Evolutionary conservation across 2,329 filamentous ascomycete genomes (phyloP), one percentile per base, ranked within the genome.

Genomic region (Colletotrichum tamarilloi): DNA sequence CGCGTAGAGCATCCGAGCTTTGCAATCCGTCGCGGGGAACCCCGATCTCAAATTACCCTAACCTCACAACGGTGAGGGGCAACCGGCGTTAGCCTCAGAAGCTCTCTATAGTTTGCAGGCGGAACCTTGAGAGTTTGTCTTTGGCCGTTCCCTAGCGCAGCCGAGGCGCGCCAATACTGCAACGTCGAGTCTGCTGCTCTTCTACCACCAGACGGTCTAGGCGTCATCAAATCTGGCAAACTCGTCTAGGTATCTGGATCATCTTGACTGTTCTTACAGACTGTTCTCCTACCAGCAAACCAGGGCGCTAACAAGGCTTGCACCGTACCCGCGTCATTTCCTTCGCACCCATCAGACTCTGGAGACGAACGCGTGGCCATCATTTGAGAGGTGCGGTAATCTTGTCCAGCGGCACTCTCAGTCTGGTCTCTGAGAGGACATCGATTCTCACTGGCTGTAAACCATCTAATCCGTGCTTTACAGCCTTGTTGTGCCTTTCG

Each of bases 321-420:
- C 9, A 19, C 28, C 11, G 19, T 26, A n/a, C 5, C 6, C 26
- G 42, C 14, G 19, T 46, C 6, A 5, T 11, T 30, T 12, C 26
- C 24, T n/a, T 19, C 55, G 11, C 38, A 12, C n/a, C 30, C 55
- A 55, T 32, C 55, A 38, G 19, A 22, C 11, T 62, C 67, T 22
- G 52, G 32, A 24, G 24, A 53, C 46, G 64, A 62, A 57, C 22
- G 63, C 57, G 64, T 62, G 57, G 62, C 55, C 56, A 66, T 52
- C 42, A 19, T 22, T 9, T 49, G 19, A 19, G 42, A 49, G 19
- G 42, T 49, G 42, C 42, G 42, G 42, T 19, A 49, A 49, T 22
- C 19, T 30, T 38, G 52, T 14, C 5, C 8, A 28, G 59, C 22
- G 5, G 30, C 24, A 19, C n/a, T 38, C n/a, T 46, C 59, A 32